Evolutionary conservation across 495 filamentous ascomycete species (phyloP), one percentile per base, ranked within the genome.

Genomic region (Lepraria neglecta): DNA sequence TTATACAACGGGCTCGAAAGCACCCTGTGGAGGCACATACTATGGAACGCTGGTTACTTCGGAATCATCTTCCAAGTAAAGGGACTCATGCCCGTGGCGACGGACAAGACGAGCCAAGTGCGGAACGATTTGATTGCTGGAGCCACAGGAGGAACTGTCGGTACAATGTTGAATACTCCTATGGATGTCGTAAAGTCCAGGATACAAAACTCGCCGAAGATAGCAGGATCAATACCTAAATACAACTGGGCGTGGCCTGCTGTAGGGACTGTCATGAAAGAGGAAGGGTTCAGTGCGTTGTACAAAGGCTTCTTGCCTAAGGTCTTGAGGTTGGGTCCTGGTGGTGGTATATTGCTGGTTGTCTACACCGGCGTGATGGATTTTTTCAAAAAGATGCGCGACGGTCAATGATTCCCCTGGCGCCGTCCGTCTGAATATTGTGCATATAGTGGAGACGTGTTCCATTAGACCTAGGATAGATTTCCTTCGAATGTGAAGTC

Each of bases 261-360:
- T 46, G 76, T 96, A 19, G 87, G 79, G 19, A 89, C 87, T 19
- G 89, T 98, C 50, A 85, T 90, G 75, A 90, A 82, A 76, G 94
- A 98, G 77, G 94, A 98, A 71, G 94, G 94, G 12, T 94, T 96
- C 69, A 76, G 72, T 17, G 94, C 94, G 14, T 78, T 98, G 52
- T 98, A 98, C 78, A 98, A 98, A 81, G 94, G 94, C 6, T 98
- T 98, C 80, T 61, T 95, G 44, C 94, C 94, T 47, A 98, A 98
- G 82, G 92, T 98, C 40, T 79, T 95, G 57, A 81, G 90, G 75
- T 75, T 95, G 57, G 90, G 90, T 24, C 90, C 91, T 28, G 90
- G 91, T 72, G 91, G 90, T 73, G 91, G 91, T 78, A 95, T 96
- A 67, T 79, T 96, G 59, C 77, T 95, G 56, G 92, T 97, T 28